phyloP scores from a whole-genome alignment of 495 filamentous ascomycete genomes.

The Aspergillus ostianus region DNA sequence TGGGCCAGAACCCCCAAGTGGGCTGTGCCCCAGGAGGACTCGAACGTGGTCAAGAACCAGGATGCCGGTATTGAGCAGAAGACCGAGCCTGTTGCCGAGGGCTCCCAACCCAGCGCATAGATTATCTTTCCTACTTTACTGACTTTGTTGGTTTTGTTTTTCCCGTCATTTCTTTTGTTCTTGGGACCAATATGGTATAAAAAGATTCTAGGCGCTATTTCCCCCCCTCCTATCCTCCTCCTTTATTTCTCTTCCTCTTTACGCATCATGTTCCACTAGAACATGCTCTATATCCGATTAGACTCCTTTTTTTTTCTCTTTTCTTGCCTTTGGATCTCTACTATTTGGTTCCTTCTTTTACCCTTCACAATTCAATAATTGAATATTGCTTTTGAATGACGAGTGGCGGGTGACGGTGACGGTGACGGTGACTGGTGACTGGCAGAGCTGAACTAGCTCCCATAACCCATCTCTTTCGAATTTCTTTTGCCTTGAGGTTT shows the following conservation, averaged over 20 bases:
- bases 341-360: neutral
- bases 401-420: neutral
- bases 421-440: no score
- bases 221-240: neutral
- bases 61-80: conserved; percentile 30
- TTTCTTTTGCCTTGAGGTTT: conserved; percentile 7
- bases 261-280: conserved; percentile 9
- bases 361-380: conserved; percentile 6
- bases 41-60: conserved; percentile 23
- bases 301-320: neutral
- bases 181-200: conserved; percentile 24
- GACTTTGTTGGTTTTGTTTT: conserved; percentile 4
- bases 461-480: neutral
- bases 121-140: conserved; percentile 13
- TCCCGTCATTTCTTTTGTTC: conserved; percentile 8
- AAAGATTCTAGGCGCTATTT: conserved; percentile 4
- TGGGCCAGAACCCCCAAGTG: conserved; percentile 71
- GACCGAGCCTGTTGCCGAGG: conserved; percentile 29
- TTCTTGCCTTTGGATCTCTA: conserved; percentile 1
- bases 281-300: neutral
- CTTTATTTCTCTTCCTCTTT: neutral
- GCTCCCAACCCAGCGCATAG: conserved; percentile 34
- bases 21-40: conserved; percentile 46
- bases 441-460: neutral
- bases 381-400: neutral